Conservation (phyloP, 768 basidiomycete genomes). For the Baorangia bicolor region DNA sequence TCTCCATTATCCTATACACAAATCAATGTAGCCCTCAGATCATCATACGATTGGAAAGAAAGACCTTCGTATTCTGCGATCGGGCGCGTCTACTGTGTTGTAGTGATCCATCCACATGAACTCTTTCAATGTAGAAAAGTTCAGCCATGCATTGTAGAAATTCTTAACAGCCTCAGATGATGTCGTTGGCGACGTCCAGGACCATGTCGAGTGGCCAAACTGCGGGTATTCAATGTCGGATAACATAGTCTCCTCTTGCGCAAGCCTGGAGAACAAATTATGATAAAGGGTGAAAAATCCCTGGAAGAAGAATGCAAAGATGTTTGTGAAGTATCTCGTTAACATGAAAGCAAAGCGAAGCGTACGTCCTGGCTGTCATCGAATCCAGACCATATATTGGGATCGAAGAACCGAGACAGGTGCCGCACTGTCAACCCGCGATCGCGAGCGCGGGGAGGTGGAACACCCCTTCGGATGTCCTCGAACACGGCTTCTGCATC, state of each 20-base stretch:
- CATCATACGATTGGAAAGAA: slow-evolving; percentile 8
- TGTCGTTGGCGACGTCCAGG: slow-evolving; percentile 56
- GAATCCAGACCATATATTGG: slow-evolving; percentile 62
- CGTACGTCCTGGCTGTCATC: slow-evolving; percentile 63
- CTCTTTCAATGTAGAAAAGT: slow-evolving; percentile 83
- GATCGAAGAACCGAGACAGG: slow-evolving; percentile 80
- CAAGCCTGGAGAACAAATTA: slow-evolving; percentile 80
- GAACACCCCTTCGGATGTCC: slow-evolving; percentile 71
- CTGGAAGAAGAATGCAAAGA: slow-evolving; percentile 38
- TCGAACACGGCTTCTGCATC: slow-evolving; percentile 86
- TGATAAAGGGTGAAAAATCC: slow-evolving; percentile 89
- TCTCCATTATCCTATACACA: slow-evolving; percentile 77
- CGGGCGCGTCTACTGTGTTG: slow-evolving; percentile 81
- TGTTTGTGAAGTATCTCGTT: background rate
- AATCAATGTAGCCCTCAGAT: background rate
- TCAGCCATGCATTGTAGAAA: slow-evolving; percentile 87
- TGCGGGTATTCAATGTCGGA: slow-evolving; percentile 62
- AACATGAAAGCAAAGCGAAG: slow-evolving; percentile 8
- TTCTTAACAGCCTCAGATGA: slow-evolving; percentile 53
- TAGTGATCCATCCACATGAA: slow-evolving; percentile 88
- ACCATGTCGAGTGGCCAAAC: slow-evolving; percentile 79
- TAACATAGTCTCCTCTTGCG: slow-evolving; percentile 65
- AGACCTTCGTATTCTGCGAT: slow-evolving; percentile 78
- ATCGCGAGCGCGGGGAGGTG: slow-evolving; percentile 53
- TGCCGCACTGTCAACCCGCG: slow-evolving; percentile 81